These are phyloP conservation scores for Helotiales sp. DNA, from an alignment of 2,329 filamentous ascomycete species.

Conservation along the genomic window DNA sequence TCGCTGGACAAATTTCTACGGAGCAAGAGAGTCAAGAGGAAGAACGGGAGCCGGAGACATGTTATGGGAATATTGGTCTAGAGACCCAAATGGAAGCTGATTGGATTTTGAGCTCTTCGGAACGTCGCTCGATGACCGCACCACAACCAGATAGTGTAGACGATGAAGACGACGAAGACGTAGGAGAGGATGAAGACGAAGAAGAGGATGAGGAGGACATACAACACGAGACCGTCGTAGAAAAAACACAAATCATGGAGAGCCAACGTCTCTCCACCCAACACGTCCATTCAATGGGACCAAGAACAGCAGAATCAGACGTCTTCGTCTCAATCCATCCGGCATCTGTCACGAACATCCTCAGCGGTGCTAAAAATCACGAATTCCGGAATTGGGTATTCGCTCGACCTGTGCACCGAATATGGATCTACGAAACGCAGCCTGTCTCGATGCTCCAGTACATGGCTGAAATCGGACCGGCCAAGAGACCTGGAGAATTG, in stretches of 20 bases:
- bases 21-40: constrained; percentile 5
- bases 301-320: constrained; percentile 57
- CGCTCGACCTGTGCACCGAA: constrained; percentile 58
- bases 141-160: neutral
- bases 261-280: constrained; percentile 59
- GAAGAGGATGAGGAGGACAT: constrained; percentile 17
- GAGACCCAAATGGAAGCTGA: constrained; percentile 37
- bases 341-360: constrained; percentile 54
- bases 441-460: constrained; percentile 58
- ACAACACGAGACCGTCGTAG: constrained; percentile 15
- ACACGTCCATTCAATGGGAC: constrained; percentile 53
- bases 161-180: neutral
- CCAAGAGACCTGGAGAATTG: constrained; percentile 55
- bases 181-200: neutral
- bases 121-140: neutral
- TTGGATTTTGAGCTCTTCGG: constrained; percentile 13
- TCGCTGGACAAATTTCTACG: neutral
- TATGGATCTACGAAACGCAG: constrained; percentile 64
- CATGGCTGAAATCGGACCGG: constrained; percentile 59
- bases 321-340: constrained; percentile 57
- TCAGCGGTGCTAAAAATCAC: constrained; percentile 56
- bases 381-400: constrained; percentile 62
- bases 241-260: constrained; percentile 42
- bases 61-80: constrained; percentile 38
- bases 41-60: constrained; percentile 34